These are phyloP conservation scores for Penicillium silybi DNA, from an alignment of 495 filamentous ascomycete species.

Conservation along the genomic window DNA sequence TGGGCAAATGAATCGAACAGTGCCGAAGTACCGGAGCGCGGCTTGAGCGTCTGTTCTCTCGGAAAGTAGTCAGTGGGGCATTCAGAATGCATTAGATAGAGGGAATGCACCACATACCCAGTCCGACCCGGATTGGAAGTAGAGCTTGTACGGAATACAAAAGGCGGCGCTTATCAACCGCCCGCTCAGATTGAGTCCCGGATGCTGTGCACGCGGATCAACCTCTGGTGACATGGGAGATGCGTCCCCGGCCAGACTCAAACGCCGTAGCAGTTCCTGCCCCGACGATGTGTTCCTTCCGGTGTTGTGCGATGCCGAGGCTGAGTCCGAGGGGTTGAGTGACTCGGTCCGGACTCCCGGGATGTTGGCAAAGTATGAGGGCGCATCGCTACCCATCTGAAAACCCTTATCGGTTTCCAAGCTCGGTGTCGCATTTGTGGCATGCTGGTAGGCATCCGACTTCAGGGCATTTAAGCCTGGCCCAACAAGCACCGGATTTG, in stretches of 20 bases:
- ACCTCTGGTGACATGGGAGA: conserved; percentile 46
- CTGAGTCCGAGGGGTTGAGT: conserved; percentile 13
- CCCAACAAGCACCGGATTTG: conserved; percentile 34
- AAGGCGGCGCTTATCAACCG: conserved; percentile 85
- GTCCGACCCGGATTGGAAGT: conserved; percentile 60
- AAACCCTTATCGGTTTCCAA: conserved; percentile 22
- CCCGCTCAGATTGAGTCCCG: conserved; percentile 68
- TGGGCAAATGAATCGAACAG: conserved; percentile 85
- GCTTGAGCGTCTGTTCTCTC: conserved; percentile 44
- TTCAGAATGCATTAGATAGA: not conserved
- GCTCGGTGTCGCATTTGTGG: conserved; percentile 24
- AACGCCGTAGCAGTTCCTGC: conserved; percentile 58
- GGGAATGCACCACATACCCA: conserved; percentile 59
- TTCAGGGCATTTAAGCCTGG: conserved; percentile 31
- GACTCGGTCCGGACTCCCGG: conserved; percentile 24
- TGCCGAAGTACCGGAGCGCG: conserved; percentile 79
- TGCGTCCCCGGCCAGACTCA: conserved; percentile 48
- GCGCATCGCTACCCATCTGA: conserved; percentile 15
- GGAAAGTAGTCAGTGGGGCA: conserved; percentile 3
- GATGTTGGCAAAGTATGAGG: conserved; percentile 29
- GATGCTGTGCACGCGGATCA: conserved; percentile 59
- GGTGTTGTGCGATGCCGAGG: conserved; percentile 38
- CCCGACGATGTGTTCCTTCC: conserved; percentile 51
- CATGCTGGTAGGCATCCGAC: conserved; percentile 28
- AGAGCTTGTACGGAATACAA: conserved; percentile 72